These are phyloP conservation scores for Fraxinus dipetala DNA, from an alignment of 305 asterid species.

Conservation along the genomic window DNA sequence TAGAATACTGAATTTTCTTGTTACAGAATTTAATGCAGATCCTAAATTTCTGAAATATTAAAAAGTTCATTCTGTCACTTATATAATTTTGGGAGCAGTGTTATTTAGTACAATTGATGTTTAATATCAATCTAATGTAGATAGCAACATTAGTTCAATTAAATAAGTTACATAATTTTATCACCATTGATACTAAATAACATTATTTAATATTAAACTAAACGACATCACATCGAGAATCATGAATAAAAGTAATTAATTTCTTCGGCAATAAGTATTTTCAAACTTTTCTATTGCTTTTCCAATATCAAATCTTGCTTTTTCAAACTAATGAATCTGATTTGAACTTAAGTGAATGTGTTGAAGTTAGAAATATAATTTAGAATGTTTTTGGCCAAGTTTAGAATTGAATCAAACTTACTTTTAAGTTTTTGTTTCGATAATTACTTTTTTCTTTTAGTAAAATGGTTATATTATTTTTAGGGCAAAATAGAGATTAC, in stretches of 20 bases:
- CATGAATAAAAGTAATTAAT: neutral
- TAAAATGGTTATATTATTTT: too few relatives aligned
- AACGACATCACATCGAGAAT: neutral
- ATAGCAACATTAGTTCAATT: too few relatives aligned
- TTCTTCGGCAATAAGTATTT: neutral
- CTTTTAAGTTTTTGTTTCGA: neutral
- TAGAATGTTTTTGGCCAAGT: neutral
- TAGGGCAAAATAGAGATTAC: too few relatives aligned
- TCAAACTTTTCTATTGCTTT: neutral
- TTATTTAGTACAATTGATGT: too few relatives aligned
- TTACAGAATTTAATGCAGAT: slow-evolving; percentile 29
- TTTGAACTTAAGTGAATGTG: neutral
- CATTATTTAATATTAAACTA: neutral
- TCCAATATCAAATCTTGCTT: neutral
- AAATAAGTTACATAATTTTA: too few relatives aligned
- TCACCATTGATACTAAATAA: too few relatives aligned
- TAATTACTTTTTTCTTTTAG: neutral
- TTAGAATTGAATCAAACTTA: neutral
- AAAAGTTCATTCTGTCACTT: slow-evolving; percentile 20
- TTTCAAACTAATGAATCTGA: neutral
- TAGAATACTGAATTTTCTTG: neutral
- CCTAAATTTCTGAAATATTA: slow-evolving; percentile 17
- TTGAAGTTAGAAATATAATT: neutral
- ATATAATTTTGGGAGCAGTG: neutral
- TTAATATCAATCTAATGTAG: too few relatives aligned